Conservation (phyloP, 148 eudicot genomes). For the Silene conica region DNA sequence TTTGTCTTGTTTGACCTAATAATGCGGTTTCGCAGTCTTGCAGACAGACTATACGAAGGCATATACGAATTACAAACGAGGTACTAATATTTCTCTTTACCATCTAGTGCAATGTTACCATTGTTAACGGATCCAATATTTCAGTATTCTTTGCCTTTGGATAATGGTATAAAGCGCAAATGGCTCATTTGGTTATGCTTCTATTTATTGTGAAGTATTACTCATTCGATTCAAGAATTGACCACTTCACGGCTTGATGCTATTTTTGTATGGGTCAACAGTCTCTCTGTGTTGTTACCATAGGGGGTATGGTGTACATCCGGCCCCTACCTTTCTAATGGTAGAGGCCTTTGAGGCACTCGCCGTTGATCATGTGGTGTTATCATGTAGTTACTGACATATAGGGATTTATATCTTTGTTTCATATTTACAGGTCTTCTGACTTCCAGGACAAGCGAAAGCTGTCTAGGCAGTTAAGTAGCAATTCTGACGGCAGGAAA, state of each 20-base stretch:
- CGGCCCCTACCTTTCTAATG: no score
- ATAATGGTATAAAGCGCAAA: no score
- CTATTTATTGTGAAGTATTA: no score
- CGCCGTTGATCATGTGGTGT: not conserved
- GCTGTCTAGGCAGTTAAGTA: conserved; percentile 47
- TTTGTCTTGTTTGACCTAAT: conserved; percentile 78
- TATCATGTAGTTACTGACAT: not conserved
- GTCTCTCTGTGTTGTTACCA: no score
- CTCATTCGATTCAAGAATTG: no score
- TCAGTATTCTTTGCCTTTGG: no score
- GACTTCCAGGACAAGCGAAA: conserved; percentile 48
- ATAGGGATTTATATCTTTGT: not conserved
- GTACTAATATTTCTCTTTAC: conserved; percentile 31
- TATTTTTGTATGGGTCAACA: no score
- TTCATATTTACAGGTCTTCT: conserved; percentile 49
- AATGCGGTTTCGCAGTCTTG: conserved; percentile 72
- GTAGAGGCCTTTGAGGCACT: not conserved
- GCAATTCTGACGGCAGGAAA: conserved; percentile 63
- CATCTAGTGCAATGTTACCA: no score
- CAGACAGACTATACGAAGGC: conserved; percentile 87
- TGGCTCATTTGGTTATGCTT: no score
- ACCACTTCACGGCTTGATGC: no score
- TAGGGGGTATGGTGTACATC: no score
- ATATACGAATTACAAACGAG: conserved; percentile 73
- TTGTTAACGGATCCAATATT: no score